These are phyloP conservation scores for Tothia fuscella DNA, from an alignment of 2,329 filamentous ascomycete species.

Conservation along the genomic window DNA sequence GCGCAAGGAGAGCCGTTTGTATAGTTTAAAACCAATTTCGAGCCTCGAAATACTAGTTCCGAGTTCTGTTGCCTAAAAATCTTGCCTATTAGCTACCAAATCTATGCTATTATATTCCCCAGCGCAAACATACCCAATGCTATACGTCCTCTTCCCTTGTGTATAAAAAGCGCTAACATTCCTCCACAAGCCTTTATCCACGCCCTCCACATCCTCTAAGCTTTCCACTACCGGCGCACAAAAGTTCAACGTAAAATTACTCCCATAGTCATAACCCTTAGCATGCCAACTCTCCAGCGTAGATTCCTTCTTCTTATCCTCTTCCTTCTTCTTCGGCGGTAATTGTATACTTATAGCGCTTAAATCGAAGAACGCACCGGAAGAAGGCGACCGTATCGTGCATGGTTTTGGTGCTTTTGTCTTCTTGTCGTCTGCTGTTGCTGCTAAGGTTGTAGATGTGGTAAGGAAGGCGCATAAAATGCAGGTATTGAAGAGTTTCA, in stretches of 20 bases:
- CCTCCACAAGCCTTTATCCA: slow-evolving; percentile 49
- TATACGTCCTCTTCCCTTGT: slow-evolving; percentile 52
- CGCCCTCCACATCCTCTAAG: slow-evolving; percentile 50
- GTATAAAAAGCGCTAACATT: slow-evolving; percentile 74
- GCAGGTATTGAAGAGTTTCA: slow-evolving; percentile 19
- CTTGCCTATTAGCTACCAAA: slow-evolving; percentile 14
- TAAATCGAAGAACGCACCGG: slow-evolving; percentile 52
- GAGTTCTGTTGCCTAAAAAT: slow-evolving; percentile 40
- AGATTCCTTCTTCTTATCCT: slow-evolving; percentile 21
- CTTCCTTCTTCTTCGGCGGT: slow-evolving; percentile 26
- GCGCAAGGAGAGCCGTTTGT: slow-evolving; percentile 38
- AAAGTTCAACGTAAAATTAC: slow-evolving; percentile 76
- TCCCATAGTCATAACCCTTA: slow-evolving; percentile 62
- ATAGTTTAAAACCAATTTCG: slow-evolving; percentile 46
- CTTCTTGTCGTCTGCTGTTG: slow-evolving; percentile 30
- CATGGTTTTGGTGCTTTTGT: slow-evolving; percentile 41
- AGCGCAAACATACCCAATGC: slow-evolving; percentile 63
- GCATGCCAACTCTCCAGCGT: slow-evolving; percentile 52
- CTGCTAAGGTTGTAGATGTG: slow-evolving; percentile 17
- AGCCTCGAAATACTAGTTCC: slow-evolving; percentile 47
- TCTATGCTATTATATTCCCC: too few species aligned
- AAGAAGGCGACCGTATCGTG: slow-evolving; percentile 49
- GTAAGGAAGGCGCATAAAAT: slow-evolving; percentile 19
- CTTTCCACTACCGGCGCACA: slow-evolving; percentile 63
- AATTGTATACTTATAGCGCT: slow-evolving; percentile 40